Percentiles rank a stretch among this genome's conserved stretches.
Evolutionary conservation across 2,329 filamentous ascomycete species (phyloP).

Genomic region (Erysiphe pulchra): DNA sequence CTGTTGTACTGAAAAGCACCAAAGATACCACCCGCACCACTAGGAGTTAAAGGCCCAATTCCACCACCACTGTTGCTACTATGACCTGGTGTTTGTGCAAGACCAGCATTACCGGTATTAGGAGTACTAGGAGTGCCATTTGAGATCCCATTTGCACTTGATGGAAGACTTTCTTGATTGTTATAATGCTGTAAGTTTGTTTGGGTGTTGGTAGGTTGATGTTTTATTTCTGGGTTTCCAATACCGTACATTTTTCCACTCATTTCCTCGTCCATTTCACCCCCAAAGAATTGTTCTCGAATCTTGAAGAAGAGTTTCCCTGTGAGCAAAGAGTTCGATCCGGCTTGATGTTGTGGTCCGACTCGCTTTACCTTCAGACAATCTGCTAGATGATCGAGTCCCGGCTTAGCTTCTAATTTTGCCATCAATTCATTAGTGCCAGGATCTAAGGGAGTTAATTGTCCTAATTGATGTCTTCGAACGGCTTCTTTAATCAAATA

Average conservation of each 20-base stretch:
- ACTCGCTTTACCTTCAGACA: constrained; percentile 75
- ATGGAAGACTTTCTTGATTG: constrained; percentile 21
- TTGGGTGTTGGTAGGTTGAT: constrained; percentile 16
- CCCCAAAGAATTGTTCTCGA: constrained; percentile 66
- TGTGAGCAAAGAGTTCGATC: constrained; percentile 78
- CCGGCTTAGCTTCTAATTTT: constrained; percentile 72
- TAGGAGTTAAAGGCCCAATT: constrained; percentile 54
- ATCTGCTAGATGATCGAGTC: constrained; percentile 80
- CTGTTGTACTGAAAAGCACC: constrained; percentile 31
- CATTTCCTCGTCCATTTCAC: constrained; percentile 56
- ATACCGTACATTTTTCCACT: constrained; percentile 83
- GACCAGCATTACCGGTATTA: constrained; percentile 37
- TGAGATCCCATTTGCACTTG: constrained; percentile 23
- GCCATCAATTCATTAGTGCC: constrained; percentile 48
- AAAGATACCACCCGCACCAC: constrained; percentile 48
- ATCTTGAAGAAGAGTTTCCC: constrained; percentile 91
- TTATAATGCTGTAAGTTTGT: constrained; percentile 16
- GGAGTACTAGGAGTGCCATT: constrained; percentile 34
- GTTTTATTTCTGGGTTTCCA: constrained; percentile 35
- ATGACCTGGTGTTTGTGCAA: constrained; percentile 22
- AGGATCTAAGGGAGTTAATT: constrained; percentile 34
- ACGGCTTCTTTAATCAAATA: constrained; percentile 84
- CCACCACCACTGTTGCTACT: constrained; percentile 25
- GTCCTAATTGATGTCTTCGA: constrained; percentile 36
- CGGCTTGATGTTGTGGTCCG: constrained; percentile 73